Base-by-base conservation (phyloP, 2,329 filamentous ascomycete species). In the Plectosphaerella sp. region DNA sequence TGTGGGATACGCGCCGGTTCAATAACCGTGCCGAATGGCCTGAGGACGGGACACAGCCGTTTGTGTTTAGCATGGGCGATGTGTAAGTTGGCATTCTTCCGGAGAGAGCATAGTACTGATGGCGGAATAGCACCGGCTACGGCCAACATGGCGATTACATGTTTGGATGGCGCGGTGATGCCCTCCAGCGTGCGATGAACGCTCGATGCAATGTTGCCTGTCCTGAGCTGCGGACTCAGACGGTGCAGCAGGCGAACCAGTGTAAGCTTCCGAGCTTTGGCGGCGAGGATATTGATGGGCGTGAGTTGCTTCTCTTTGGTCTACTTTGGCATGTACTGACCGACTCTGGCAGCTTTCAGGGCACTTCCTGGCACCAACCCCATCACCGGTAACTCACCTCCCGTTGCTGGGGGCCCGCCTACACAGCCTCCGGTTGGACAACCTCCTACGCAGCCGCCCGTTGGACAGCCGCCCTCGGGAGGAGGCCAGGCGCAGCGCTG, bases 151-250 rank as follows among this genome's bases (percentile, higher is more conserved):
- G 49, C 36, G 54, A 56, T 22, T 56, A 54, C 49, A 36, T 56
- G n/a, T 54, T 54, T 37, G 54, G 52, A 24, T 49, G 48, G 48
- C 36, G 25, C 9, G 25, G 12, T 6, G 37, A 49, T 18, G 20
- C 25, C 7, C 39, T 49, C 3, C 48, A 49, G 25, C 76, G n/a
- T 35, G 63, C 64, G 15, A 67, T 68, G 65, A 63, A 67, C 47
- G 62, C 61, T 18, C 58, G 60, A 14, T 67, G 65, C 54, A 67
- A 67, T 16, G 62, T 67, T 36, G 50, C 53, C 24, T 70, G 67
- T 49, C 58, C 60, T 18, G 59, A 58, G 28, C 59, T 70, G 36
- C 63, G 61, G 48, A 62, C 61, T 7, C 66, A 70, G 56, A 54
- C 61, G 25, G 62, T 64, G 20, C 59, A 58, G 10, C 60, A 63